Base-by-base conservation (phyloP, 1,284 basidiomycete species). In the Cyathus olla region DNA sequence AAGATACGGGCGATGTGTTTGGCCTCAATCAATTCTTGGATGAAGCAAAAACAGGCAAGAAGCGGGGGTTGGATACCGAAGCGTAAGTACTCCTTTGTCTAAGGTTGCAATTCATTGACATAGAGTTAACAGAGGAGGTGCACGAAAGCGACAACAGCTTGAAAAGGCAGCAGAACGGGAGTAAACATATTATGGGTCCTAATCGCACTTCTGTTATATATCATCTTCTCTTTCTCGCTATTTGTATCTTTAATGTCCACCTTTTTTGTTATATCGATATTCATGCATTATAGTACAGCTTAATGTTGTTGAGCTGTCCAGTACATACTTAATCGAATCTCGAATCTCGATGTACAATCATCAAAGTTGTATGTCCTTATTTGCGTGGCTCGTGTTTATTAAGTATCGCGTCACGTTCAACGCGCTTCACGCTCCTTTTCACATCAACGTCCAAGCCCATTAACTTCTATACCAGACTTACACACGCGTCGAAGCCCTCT, bases 11-110 rank as follows among this genome's bases (percentile, higher is more conserved):
- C 8, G 98, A 99, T 85, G 96, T 98, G n/a, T 99, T 99, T 75
- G 97, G 97, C 66, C 87, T 99, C 67, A 95, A 98, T 77, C 92
- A 98, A 76, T 99, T 99, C 85, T 87, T 99, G 82, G 95, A 98
- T 73, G 95, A 97, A 73, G 98, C 97, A 15, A 98, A 97, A 85
- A 91, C 92, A 22, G 97, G 96, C 5, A 92, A 90, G 74, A 98
- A 98, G 81, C 86, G 96, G 65, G 93, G 95, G n/a, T 70, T 95
- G 72, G 93, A 95, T 72, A 90, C 90, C 54, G 86, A 87, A 54
- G 89, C 84, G 86, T 93, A 74, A 83, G 91, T 87, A 42, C 61
- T 87, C 44, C 61, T 56, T 54, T 24, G 19, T 28, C 55, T 61
- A n/a, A 40, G 49, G 50, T 49, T 42, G 46, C 4, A 4, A n/a